These are phyloP conservation scores for Termitomyces sp. DNA, from an alignment of 768 basidiomycete species.

Conservation along the genomic window DNA sequence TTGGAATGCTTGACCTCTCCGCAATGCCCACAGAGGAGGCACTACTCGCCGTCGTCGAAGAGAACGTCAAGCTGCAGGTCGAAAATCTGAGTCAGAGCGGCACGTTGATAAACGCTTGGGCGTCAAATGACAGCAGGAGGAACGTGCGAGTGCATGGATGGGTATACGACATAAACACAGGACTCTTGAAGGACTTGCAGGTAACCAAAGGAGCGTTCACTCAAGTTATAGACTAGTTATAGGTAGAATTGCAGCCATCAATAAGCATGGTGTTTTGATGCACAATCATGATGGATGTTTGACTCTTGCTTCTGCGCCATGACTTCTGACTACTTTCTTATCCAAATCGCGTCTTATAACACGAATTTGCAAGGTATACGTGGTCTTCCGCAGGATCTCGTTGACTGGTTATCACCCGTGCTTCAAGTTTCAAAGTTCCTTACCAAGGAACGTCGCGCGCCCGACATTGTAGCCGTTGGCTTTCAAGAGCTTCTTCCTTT, in stretches of 20 bases:
- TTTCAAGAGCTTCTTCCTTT: conserved; percentile 93
- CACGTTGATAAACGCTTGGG: conserved; percentile 44
- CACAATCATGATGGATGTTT: neutral
- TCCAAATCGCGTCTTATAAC: conserved; percentile 88
- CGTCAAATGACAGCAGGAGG: conserved; percentile 34
- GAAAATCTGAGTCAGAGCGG: conserved; percentile 43
- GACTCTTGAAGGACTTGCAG: conserved; percentile 51
- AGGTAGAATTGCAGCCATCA: neutral
- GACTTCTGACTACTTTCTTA: conserved; percentile 37
- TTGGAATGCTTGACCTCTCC: conserved; percentile 39
- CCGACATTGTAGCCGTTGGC: conserved; percentile 86
- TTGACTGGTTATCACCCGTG: conserved; percentile 88
- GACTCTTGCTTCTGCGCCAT: neutral
- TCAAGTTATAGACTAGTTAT: neutral
- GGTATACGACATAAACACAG: conserved; percentile 62
- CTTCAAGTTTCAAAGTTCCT: conserved; percentile 72
- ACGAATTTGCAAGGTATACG: conserved; percentile 78
- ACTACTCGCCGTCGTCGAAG: conserved; percentile 44
- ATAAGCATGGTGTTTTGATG: neutral
- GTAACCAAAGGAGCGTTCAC: conserved; percentile 34
- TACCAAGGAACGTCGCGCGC: conserved; percentile 54
- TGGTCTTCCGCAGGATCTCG: conserved; percentile 78
- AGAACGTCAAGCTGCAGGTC: conserved; percentile 56
- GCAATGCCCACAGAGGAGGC: conserved; percentile 28
- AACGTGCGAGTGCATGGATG: conserved; percentile 62